Base-by-base conservation (phyloP, 2,329 filamentous ascomycete genomes). In the Fusarium sacchari region DNA sequence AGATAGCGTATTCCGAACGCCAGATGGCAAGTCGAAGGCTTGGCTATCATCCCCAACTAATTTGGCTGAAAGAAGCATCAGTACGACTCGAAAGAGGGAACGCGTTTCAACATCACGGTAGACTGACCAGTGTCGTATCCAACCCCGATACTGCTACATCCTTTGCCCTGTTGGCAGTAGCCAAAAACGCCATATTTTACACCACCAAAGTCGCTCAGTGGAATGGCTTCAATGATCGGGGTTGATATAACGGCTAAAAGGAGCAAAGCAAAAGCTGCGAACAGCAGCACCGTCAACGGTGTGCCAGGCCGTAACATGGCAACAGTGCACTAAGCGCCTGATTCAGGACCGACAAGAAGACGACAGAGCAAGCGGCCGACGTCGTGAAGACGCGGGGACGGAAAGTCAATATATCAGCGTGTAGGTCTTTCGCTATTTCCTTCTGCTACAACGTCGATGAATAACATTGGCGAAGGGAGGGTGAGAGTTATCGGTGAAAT, bases 151-250 rank as follows among this genome's bases (percentile, higher is more conserved):
- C 86, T 85, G 78, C 89, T 93, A 83, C 96, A 98, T 66, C 83
- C 81, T 68, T 85, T 82, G 43, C 75, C 72, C 47, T 84, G 85
- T 73, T 90, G 87, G 83, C 96, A 99, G 79, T 90, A 97, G 32
- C 96, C 96, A 85, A 98, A 96, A 55, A 98, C 95, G 55, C 96
- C 96, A 86, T 97, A 98, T 75, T 91, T 91, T 76, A 94, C 90
- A 77, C 92, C 91, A 46, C 91, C 84, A 80, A 91, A 96, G 59
- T 90, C 91, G 42, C 93, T 95, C 46, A 99, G 87, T 15, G 95
- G 94, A 52, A 99, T 97, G 32, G 87, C 88, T 79, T 93, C 91
- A 80, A 98, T 92, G 76, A 99, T 91, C 24, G 96, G 96, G 1
- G 94, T 95, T 3, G 96, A 97, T n/a, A 99, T 85, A 43, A 95